Conservation (phyloP, 176 grass and related monocot genomes). For the Zoysia pacifica region DNA sequence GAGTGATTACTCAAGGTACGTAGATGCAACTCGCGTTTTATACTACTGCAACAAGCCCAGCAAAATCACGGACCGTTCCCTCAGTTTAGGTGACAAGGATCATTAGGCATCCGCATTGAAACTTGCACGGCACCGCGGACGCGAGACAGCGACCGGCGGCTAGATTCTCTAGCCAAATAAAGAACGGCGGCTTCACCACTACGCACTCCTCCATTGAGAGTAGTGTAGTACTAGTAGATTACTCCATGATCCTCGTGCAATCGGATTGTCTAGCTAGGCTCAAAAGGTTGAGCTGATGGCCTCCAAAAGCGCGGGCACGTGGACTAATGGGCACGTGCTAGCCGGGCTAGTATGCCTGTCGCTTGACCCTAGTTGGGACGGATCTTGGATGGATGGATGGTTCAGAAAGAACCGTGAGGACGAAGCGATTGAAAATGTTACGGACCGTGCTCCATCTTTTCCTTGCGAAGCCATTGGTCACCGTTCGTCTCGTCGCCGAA, state of each 20-base stretch:
- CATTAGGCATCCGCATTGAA: constrained; percentile 47
- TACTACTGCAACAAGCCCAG: constrained; percentile 1
- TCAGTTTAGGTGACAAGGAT: constrained; percentile 53
- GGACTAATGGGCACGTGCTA: constrained; percentile 54
- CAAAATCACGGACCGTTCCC: constrained; percentile 41
- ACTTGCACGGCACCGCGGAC: constrained; percentile 45
- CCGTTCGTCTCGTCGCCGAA: neutral
- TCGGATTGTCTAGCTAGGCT: constrained; percentile 4
- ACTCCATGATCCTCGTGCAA: constrained; percentile 35
- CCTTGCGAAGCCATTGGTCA: constrained; percentile 11
- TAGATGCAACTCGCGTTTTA: neutral
- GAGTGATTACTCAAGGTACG: neutral
- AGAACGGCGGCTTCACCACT: constrained; percentile 31
- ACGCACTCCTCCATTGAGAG: neutral
- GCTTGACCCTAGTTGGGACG: constrained; percentile 36
- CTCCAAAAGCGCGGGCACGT: constrained; percentile 41
- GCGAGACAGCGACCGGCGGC: constrained; percentile 36
- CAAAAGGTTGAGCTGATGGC: constrained; percentile 4
- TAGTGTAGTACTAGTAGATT: constrained; percentile 1
- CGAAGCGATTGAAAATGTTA: neutral
- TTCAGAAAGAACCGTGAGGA: constrained; percentile 21
- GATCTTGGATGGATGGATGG: neutral
- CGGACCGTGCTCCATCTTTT: neutral
- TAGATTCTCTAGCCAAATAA: constrained; percentile 56
- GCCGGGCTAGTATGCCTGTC: neutral